Percentiles rank a stretch among this genome's conserved stretches.
phyloP scores from a whole-genome alignment of 2,329 filamentous ascomycete genomes.

The Epichloe amarillans region DNA sequence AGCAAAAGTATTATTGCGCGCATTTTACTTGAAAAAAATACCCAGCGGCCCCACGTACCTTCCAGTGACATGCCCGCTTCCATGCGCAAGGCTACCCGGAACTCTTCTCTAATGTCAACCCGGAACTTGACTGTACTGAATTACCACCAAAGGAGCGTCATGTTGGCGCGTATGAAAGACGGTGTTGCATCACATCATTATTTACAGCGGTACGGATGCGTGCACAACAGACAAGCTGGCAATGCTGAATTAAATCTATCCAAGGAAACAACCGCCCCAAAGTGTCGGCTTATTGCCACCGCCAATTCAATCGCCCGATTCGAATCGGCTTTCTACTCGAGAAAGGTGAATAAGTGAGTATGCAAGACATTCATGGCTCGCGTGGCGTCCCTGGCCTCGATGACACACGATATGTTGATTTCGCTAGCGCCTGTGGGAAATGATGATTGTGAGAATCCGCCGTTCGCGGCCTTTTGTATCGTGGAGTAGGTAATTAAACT shows the following conservation, averaged over 20 bases:
- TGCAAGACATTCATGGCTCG: conserved; percentile 93
- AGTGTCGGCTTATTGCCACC: not conserved
- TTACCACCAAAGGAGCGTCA: too few relatives aligned
- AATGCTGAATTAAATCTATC: not conserved
- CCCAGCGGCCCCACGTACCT: too few relatives aligned
- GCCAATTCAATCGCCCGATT: not conserved
- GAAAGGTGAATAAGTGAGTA: conserved; percentile 90
- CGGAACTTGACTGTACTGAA: too few relatives aligned
- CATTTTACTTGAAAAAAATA: too few relatives aligned
- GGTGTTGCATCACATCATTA: not conserved
- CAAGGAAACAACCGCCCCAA: not conserved
- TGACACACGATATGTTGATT: conserved; percentile 98
- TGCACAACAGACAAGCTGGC: not conserved
- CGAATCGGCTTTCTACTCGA: conserved; percentile 42
- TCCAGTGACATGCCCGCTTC: not conserved
- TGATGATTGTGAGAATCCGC: not conserved
- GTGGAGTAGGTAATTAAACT: not conserved
- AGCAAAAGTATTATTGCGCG: too few relatives aligned
- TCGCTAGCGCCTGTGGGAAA: conserved; percentile 67
- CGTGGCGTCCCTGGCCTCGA: conserved; percentile 80
- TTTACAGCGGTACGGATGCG: too few relatives aligned
- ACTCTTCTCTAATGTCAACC: not conserved
- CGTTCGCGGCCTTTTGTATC: not conserved
- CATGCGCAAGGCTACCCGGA: not conserved
- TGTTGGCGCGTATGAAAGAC: too few relatives aligned